A percentile compares a stretch with the other conserved stretches of the same genome.
These are phyloP conservation scores for Creolimax fragrantissima DNA, from an alignment of 78 protist species.

Conservation along the genomic window DNA sequence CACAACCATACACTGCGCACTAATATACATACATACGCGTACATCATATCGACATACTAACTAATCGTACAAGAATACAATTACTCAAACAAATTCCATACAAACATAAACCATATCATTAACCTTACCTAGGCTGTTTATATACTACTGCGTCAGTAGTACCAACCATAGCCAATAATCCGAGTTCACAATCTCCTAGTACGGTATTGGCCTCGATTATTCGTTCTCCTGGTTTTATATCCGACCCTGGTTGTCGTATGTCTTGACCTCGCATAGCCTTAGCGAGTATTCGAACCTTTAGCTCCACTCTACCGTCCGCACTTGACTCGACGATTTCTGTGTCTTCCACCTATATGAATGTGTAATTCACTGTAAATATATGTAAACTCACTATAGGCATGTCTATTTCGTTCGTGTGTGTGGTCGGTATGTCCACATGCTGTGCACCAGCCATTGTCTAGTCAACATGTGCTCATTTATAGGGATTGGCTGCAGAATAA, in stretches of 20 bases:
- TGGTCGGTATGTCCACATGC: too few relatives aligned
- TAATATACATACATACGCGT: background rate
- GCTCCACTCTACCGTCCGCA: background rate
- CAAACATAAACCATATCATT: background rate
- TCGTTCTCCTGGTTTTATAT: slow-evolving; percentile 4
- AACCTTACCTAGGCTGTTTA: background rate
- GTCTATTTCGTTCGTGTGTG: too few relatives aligned
- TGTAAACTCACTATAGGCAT: too few relatives aligned
- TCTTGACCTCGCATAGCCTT: slow-evolving; percentile 7
- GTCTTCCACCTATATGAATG: slow-evolving; percentile 34
- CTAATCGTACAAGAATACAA: background rate
- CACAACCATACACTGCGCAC: background rate
- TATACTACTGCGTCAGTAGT: background rate
- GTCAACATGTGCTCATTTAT: too few relatives aligned
- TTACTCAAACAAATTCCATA: background rate
- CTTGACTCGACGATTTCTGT: slow-evolving; percentile 17
- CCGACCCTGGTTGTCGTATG: slow-evolving; percentile 39
- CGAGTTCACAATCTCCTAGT: slow-evolving; percentile 40
- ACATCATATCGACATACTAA: background rate
- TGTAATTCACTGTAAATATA: too few relatives aligned
- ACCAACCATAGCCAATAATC: slow-evolving; percentile 20
- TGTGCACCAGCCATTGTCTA: too few relatives aligned
- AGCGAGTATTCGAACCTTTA: background rate
- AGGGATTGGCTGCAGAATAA: too few relatives aligned
- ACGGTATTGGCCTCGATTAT: background rate